Evolutionary conservation across 2,329 filamentous ascomycete species (phyloP).

Genomic region (Calonectria honghensis): DNA sequence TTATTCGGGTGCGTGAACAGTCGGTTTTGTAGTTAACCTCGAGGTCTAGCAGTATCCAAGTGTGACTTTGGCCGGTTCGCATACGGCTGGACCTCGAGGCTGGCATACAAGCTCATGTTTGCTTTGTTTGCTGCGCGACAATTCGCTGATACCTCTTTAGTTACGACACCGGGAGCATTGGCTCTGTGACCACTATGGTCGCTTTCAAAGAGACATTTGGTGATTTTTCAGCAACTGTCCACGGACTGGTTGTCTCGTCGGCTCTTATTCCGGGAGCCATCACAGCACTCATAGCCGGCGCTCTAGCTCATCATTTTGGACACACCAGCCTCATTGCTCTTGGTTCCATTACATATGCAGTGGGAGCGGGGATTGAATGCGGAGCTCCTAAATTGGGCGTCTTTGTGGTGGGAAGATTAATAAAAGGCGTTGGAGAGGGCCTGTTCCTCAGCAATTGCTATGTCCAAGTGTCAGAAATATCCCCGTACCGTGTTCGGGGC

Average conservation of each 20-base stretch:
- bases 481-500: conserved; percentile 70
- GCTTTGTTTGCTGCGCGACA: background rate
- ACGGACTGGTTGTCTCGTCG: conserved; percentile 76
- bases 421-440: conserved; percentile 76
- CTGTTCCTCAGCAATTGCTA: conserved; percentile 72
- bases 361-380: conserved; percentile 68
- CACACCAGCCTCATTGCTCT: conserved; percentile 71
- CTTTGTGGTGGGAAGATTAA: conserved; percentile 72
- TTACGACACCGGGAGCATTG: conserved; percentile 71
- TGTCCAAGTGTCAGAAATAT: conserved; percentile 76
- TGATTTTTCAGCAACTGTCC: conserved; percentile 71
- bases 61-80: background rate
- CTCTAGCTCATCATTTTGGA: conserved; percentile 72
- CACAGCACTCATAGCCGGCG: conserved; percentile 75
- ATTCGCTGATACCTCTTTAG: conserved; percentile 31
- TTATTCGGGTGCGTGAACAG: conserved; percentile 55
- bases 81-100: background rate
- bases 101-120: background rate
- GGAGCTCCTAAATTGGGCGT: conserved; percentile 64
- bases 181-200: conserved; percentile 75
- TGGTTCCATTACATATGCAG: conserved; percentile 71
- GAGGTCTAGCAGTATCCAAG: background rate
- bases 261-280: conserved; percentile 76
- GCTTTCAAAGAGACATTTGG: conserved; percentile 71
- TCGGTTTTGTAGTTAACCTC: background rate